Base-by-base conservation (phyloP, 768 basidiomycete genomes). In the Russula virescens region DNA sequence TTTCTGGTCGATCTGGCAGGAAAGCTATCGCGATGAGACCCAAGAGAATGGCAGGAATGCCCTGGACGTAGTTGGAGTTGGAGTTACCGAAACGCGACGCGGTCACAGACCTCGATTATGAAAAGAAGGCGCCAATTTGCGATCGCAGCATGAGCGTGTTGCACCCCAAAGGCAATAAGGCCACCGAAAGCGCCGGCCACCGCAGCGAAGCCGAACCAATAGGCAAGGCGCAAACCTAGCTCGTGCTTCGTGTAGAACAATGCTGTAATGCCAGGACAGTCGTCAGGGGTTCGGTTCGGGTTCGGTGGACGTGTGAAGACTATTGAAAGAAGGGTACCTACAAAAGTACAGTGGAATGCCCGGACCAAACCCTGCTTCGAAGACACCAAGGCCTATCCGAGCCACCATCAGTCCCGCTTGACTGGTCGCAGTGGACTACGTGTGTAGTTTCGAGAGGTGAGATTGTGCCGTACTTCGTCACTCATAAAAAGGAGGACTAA, bases 131-230 rank as follows among this genome's bases (percentile, higher is more conserved):
- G 78, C 88, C 83, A 85, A 61, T 83, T 76, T 11, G 76, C 70
- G 34, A 87, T 72, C 5, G 78, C 67, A 0, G 77, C 64, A 58
- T 84, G 73, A 1, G 77, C 78, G 69, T 89, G 81, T 66, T 89
- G 87, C 11, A 92, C 77, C 1, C 89, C 91, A 65, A 88, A 92
- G 3, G 91, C 89, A 46, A 93, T 82, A 49, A 91, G 74, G n/a
- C 91, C 90, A 16, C 89, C 89, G 63, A 92, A 92, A 6, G 91
- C 91, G 25, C 90, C 90, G 5, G 91, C 88, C 5, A 90, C 83
- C 3, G 90, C 89, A 5, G 90, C 89, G 69, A 91, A 92, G 10
- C 87, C 87, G 63, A 91, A 92, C 87, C 88, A 91, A 68, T 88
- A 83, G 1, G 87, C 88, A 80, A 86, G 81, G 49, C 89, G 82